Evolutionary conservation across 371 early-diverging fungal genomes (phyloP).

Genomic region (Rhizopus sp.): DNA sequence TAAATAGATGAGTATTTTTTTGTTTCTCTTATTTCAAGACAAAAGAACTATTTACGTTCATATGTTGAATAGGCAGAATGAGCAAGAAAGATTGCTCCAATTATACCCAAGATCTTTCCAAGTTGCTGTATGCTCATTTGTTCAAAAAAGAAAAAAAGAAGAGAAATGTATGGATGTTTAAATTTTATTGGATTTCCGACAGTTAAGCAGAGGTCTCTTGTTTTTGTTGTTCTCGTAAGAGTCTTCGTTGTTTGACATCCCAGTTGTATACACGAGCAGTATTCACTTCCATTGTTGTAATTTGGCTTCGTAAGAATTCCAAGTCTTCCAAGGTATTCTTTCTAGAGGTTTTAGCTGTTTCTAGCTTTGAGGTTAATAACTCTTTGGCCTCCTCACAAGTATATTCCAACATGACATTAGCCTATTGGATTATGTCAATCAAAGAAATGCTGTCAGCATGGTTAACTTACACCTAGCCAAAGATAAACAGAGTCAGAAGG

Average conservation of each 20-base stretch:
- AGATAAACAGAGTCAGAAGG: constrained; percentile 82
- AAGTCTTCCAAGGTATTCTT: constrained; percentile 85
- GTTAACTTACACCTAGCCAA: constrained; percentile 88
- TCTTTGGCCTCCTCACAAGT: constrained; percentile 86
- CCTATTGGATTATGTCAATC: constrained; percentile 46
- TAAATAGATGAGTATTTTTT: not conserved
- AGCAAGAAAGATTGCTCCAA: constrained; percentile 57
- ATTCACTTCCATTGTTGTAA: constrained; percentile 99
- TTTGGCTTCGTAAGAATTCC: constrained; percentile 93
- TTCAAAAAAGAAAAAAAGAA: constrained; percentile 3
- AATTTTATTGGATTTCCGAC: constrained; percentile 6
- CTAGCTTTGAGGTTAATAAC: constrained; percentile 76
- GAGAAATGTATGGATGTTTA: not conserved
- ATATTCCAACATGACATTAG: constrained; percentile 97
- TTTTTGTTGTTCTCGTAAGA: constrained; percentile 44
- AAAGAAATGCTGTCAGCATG: not conserved
- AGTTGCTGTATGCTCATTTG: constrained; percentile 29
- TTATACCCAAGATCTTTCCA: constrained; percentile 53
- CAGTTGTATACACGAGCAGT: constrained; percentile 96
- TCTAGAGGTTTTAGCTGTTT: constrained; percentile 71
- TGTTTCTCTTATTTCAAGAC: not conserved
- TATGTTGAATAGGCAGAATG: constrained; percentile 73
- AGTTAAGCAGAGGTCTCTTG: constrained; percentile 19
- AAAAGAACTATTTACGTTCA: constrained; percentile 53
- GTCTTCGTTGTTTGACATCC: constrained; percentile 90